Evolutionary conservation across 257 asterid genomes (phyloP), one percentile per base, ranked within the genome.

Genomic region (Solanum boliviense): DNA sequence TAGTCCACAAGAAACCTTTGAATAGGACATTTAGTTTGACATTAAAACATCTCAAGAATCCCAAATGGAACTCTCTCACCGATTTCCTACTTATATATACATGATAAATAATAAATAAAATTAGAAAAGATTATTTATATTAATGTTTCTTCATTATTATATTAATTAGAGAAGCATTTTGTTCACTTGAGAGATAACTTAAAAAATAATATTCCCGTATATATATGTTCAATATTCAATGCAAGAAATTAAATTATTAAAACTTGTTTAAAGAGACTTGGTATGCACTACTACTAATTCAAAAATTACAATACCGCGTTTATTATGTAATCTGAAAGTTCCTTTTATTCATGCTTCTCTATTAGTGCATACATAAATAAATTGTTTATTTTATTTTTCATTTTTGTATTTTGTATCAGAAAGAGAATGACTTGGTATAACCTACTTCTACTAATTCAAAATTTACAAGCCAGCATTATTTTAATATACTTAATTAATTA

Each of bases 361-460:
- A 41, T 15, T 81, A 46, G 3, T 79, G 84, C 62, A 78, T 78
- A 4, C 35, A 78, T 78, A 78, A 41, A 41, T 2, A 44, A 79
- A 16, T 7, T 41, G 23, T 25, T 12, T 23, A 10, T 78, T n/a
- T 6, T 6, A 3, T 4, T 13, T 13, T 39, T n/a, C 7, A 44
- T 79, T 79, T 7, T 79, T 46, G 25, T 4, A 81, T 46, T 48
- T 48, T 46, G 29, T 46, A 29, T 81, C 18, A 81, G 41, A 81
- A 81, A 81, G 85, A 46, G 68, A 81, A 81, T 46, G 85, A 79
- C 84, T 79, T 41, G 84, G 84, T 79, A 79, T 79, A 79, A 25
- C 84, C 84, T 25, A 44, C 65, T 25, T 8, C 65, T 25, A 44
- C 65, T 41, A 41, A 79, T 25, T 15, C 84, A 41, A 79, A 79